Base-by-base conservation (phyloP, 2,329 filamentous ascomycete genomes). In the Aspergillus vadensis region DNA sequence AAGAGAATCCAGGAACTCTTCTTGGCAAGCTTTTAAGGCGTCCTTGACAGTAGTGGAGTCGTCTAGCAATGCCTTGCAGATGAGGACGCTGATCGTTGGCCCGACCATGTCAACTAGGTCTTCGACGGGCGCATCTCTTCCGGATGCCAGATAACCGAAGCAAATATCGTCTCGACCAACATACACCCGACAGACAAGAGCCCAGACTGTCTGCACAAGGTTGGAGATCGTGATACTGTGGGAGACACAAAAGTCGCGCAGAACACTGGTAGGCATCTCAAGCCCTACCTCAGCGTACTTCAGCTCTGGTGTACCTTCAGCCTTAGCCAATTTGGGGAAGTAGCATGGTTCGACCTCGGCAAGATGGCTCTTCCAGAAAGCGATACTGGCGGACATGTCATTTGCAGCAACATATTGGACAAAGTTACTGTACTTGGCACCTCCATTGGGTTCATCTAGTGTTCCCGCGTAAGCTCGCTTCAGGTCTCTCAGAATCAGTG, bases 51-150 rank as follows among this genome's bases (percentile, higher is more conserved):
- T 54, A 8, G 50, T 41, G 4, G 57, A 36, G 8, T 36, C 36
- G 6, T 54, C 27, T 50, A 55, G 79, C 66, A 19, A 71, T 2
- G 81, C 67, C 2, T 77, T 77, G 55, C 76, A 81, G n/a, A 81
- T 76, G 2, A 84, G 73, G 75, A 83, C 82, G 48, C 81, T 82
- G 56, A 83, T 79, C 41, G 82, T 79, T n/a, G 63, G 60, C 19
- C 79, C 79, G 25, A 80, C 73, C 2, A 74, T 73, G 21, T 73
- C 69, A 43, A 77, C 68, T 12, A 81, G 73, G 4, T 70, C 71
- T 5, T 71, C 62, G 4, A 81, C 62, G 0, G 75, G 74, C 19
- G 76, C 67, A 59, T 81, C 77, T 55, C 74, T 61, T 17, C 72
- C 72, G 9, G 72, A 71, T 7, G 65, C 63, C 8, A 71, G 60